Evolutionary conservation across 768 basidiomycete genomes (phyloP), one percentile per base, ranked within the genome.

Genomic region (Termitomyces eurrhizus): DNA sequence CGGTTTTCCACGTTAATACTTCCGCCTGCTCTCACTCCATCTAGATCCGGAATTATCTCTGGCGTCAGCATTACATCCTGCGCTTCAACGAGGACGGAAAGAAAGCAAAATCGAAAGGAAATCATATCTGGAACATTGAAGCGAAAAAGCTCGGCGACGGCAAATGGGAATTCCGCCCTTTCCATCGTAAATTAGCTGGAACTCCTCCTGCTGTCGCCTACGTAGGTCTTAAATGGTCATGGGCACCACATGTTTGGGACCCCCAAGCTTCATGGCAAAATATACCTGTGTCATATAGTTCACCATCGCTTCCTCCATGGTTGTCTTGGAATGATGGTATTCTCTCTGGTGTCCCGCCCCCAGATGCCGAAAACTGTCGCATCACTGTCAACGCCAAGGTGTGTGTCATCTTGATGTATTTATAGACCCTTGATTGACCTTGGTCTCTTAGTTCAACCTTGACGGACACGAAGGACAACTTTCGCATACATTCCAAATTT

Each of bases 21-120:
- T 54, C 49, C 37, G 58, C 45, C 59, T 57, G 33, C 48, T 35
- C 59, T 60, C 41, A 56, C 44, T 52, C 53, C 64, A 53, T 59
- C 68, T 62, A 93, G 92, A 86, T 93, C 71, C 89, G 95, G 66
- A 88, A 93, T 75, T 99, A 97, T 77, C 85, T 99, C 53, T 99
- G 96, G 96, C 88, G 87, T 62, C 93, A 95, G 67, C 88, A 88
- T 35, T 88, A 90, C 71, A 98, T 99, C 70, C 88, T 94, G 33
- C 91, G 96, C 35, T 98, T 95, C 80, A 99, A 99, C 71, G 94
- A 98, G 69, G 96, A 98, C 71, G 96, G 96, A 39, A 98, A 98
- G 75, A 99, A 99, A 77, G 92, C 95, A 26, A 99, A 99, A 75
- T 95, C 93, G 57, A 97, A 97, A 78, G 96, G 96, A 51, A 99